Conservation (phyloP, 2,329 filamentous ascomycete genomes). For the Colletotrichum neosansevieriae region DNA sequence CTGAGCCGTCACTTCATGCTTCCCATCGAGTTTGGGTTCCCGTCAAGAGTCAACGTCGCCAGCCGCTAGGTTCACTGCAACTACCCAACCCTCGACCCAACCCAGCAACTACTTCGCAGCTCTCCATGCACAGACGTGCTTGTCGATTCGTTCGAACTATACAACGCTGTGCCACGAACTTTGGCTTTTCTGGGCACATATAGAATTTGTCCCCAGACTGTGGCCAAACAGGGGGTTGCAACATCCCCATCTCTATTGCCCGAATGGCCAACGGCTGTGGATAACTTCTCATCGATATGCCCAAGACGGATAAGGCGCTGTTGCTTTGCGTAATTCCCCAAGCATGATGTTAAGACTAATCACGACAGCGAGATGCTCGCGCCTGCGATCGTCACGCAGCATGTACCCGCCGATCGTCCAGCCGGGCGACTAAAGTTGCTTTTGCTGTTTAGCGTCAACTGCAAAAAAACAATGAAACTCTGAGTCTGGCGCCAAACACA, state of each 20-base stretch:
- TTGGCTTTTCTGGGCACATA: not conserved
- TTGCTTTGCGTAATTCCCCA: not conserved
- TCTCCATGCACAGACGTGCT: conserved; percentile 17
- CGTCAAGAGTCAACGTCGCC: conserved; percentile 5
- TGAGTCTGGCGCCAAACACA: conserved; percentile 1
- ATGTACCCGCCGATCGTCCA: not conserved
- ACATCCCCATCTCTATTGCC: not conserved
- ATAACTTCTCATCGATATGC: not conserved
- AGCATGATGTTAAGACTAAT: conserved; percentile 1
- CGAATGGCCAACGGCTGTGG: not conserved
- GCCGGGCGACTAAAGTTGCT: conserved; percentile 6
- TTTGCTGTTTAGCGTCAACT: conserved; percentile 1
- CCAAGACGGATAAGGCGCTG: not conserved
- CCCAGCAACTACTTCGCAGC: not conserved
- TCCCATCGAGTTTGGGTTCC: conserved; percentile 15
- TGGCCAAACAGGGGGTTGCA: conserved; percentile 9
- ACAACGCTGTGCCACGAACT: not conserved
- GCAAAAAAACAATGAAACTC: conserved; percentile 7
- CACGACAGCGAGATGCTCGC: conserved; percentile 22
- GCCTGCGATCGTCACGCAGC: not conserved
- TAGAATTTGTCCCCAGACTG: conserved; percentile 3
- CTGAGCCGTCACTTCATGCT: conserved; percentile 14
- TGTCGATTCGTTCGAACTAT: conserved; percentile 18
- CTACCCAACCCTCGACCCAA: not conserved
- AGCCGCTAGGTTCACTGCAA: not conserved